Percentiles rank a stretch among this genome's conserved stretches.
Conservation (phyloP, 208 protist genomes). For the Acanthamoeba lenticulata region DNA sequence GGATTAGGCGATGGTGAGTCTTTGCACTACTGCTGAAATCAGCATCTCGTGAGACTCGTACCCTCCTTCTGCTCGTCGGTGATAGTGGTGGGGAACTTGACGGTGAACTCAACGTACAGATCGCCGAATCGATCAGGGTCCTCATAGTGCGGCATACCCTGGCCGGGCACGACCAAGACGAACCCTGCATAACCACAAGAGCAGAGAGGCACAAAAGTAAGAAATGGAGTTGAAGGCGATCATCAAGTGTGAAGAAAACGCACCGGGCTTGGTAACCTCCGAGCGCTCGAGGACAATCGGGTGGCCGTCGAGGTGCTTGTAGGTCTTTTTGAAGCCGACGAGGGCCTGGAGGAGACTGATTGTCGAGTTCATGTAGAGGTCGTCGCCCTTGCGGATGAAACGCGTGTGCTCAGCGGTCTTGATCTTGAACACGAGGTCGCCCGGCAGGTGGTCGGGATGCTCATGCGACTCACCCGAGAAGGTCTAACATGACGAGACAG, state of each 20-base stretch:
- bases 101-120: slow-evolving; percentile 90
- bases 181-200: slow-evolving; percentile 28
- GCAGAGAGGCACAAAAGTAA: background rate
- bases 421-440: slow-evolving; percentile 81
- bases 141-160: slow-evolving; percentile 93
- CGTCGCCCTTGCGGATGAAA: slow-evolving; percentile 90
- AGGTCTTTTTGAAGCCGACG: slow-evolving; percentile 89
- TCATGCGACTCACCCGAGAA: slow-evolving; percentile 72
- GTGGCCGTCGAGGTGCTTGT: slow-evolving; percentile 91
- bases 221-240: background rate
- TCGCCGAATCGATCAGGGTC: slow-evolving; percentile 91
- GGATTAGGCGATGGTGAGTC: background rate
- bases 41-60: background rate
- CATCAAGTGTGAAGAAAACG: background rate
- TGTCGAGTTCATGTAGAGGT: slow-evolving; percentile 89
- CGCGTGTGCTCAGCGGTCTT: slow-evolving; percentile 60
- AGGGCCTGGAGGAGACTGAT: slow-evolving; percentile 92
- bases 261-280: slow-evolving; percentile 77
- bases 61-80: slow-evolving; percentile 70
- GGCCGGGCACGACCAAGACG: slow-evolving; percentile 87
- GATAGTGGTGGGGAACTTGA: slow-evolving; percentile 86
- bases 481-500: background rate
- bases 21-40: too few species aligned
- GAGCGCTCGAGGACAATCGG: slow-evolving; percentile 80
- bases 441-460: slow-evolving; percentile 76